Evolutionary conservation across 257 asterid genomes (phyloP).

Genomic region (Asclepias syriaca): DNA sequence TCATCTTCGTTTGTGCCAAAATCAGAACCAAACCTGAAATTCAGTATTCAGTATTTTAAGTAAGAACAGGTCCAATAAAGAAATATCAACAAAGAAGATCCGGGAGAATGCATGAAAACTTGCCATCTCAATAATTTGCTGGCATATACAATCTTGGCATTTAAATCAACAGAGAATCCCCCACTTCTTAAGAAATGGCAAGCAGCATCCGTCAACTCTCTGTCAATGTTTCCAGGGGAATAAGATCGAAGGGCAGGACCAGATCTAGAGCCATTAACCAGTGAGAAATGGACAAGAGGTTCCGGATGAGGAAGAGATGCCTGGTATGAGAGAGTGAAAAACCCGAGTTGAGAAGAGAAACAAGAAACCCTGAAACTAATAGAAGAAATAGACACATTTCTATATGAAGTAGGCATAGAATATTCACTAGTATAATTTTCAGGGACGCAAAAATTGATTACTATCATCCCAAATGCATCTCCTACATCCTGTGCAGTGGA

Average conservation of each 20-base stretch:
- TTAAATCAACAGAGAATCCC: slow-evolving; percentile 55
- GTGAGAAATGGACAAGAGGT: slow-evolving; percentile 82
- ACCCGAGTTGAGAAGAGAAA: slow-evolving; percentile 3
- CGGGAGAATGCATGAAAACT: slow-evolving; percentile 9
- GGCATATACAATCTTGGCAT: slow-evolving; percentile 48
- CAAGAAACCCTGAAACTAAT: not conserved
- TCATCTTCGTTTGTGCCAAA: slow-evolving; percentile 76
- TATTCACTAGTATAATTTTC: not conserved
- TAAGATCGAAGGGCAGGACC: slow-evolving; percentile 87
- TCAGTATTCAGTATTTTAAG: not conserved
- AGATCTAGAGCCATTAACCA: slow-evolving; percentile 63
- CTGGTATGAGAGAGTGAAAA: slow-evolving; percentile 23
- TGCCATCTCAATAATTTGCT: slow-evolving; percentile 65
- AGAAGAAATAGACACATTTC: not conserved
- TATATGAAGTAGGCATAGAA: not conserved
- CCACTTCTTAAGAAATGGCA: slow-evolving; percentile 48
- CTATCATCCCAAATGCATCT: not conserved
- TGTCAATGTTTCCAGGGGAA: slow-evolving; percentile 70
- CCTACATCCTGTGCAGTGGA: not conserved
- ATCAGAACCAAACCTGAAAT: slow-evolving; percentile 68
- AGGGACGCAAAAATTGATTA: not conserved
- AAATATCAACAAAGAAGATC: not conserved
- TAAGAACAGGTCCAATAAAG: not conserved
- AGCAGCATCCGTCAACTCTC: slow-evolving; percentile 70
- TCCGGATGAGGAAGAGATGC: slow-evolving; percentile 69